These are phyloP conservation scores for Pleurotus citrinopileatus DNA, from an alignment of 768 basidiomycete genomes.

Conservation along the genomic window DNA sequence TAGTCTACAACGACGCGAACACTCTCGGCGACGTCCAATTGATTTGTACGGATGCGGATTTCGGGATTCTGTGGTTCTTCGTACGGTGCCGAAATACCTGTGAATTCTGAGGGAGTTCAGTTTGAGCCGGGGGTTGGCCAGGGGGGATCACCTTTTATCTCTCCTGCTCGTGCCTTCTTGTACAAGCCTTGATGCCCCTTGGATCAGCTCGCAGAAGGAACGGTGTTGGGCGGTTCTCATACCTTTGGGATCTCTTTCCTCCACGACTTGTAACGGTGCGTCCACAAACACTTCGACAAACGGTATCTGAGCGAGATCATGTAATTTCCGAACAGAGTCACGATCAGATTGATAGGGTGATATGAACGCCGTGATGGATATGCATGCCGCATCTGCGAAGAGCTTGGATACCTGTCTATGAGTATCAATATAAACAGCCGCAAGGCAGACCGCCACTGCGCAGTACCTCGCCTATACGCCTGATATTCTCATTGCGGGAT, in stretches of 20 bases:
- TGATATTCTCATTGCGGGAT: constrained; percentile 93
- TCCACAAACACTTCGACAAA: constrained; percentile 97
- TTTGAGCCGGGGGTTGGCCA: not conserved
- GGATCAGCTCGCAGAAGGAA: not conserved
- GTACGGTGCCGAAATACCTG: constrained; percentile 96
- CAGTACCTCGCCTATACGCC: constrained; percentile 91
- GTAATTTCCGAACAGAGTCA: constrained; percentile 75
- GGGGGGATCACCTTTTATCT: constrained; percentile 76
- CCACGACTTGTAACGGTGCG: constrained; percentile 84
- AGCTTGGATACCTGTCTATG: constrained; percentile 80
- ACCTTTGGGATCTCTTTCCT: constrained; percentile 87
- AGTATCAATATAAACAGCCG: not conserved
- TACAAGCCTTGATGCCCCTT: constrained; percentile 62
- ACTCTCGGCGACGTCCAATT: constrained; percentile 73
- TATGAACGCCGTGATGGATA: constrained; percentile 95
- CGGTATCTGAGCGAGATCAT: constrained; percentile 65
- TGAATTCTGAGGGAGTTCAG: constrained; percentile 70
- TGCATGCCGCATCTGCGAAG: constrained; percentile 84
- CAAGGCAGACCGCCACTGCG: too few relatives aligned
- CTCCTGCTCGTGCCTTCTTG: constrained; percentile 92
- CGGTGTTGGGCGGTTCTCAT: not conserved
- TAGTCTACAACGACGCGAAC: constrained; percentile 80
- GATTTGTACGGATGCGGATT: constrained; percentile 87
- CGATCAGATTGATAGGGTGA: constrained; percentile 95
- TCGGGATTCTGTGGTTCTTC: constrained; percentile 85